Evolutionary conservation across 163 green algal genomes (phyloP).

Genomic region (Smithsoniella earleae): DNA sequence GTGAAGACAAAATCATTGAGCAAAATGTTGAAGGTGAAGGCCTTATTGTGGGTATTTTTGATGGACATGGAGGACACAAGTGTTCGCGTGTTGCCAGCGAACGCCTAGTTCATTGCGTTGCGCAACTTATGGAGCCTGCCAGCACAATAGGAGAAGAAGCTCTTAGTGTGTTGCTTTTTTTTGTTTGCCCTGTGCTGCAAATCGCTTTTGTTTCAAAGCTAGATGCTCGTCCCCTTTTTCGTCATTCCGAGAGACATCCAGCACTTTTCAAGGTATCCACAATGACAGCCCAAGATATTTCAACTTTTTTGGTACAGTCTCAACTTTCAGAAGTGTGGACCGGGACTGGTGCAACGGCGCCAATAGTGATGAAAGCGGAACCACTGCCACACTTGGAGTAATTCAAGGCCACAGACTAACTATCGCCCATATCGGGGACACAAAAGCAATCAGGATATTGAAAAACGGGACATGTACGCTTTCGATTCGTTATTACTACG

Average conservation of each 20-base stretch:
- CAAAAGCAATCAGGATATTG: neutral
- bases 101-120: neutral
- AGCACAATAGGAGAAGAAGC: too few relatives aligned
- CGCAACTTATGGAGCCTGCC: neutral
- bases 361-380: neutral
- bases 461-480: neutral
- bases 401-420: neutral
- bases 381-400: neutral
- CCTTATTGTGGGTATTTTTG: neutral
- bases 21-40: neutral
- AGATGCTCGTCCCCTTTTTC: too few relatives aligned
- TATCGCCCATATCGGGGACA: constrained; percentile 13
- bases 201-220: too few relatives aligned
- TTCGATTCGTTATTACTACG: too few relatives aligned
- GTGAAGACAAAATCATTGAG: neutral
- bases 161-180: too few relatives aligned
- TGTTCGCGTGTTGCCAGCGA: neutral
- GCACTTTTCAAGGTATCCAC: too few relatives aligned
- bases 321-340: neutral
- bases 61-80: neutral
- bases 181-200: too few relatives aligned
- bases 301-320: neutral
- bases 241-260: too few relatives aligned
- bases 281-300: too few relatives aligned
- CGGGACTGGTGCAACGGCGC: neutral